Base-by-base conservation (phyloP, 2,329 filamentous ascomycete species). In the Juglanconis oblonga region DNA sequence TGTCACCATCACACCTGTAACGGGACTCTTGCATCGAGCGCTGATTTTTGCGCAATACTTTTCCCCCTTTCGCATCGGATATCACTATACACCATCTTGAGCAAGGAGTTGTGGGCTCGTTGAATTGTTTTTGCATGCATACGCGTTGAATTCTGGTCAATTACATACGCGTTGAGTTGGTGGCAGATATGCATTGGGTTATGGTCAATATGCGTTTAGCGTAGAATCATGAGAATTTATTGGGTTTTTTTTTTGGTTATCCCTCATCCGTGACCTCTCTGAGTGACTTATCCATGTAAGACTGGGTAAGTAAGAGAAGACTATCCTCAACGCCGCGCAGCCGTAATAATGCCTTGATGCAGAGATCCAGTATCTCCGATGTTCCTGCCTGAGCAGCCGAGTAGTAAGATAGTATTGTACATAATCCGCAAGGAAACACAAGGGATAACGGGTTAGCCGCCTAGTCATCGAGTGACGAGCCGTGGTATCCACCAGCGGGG, bases 301-400 rank as follows among this genome's bases (percentile, higher is more conserved):
- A 44, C 52, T 47, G 42, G 47, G 24, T 24, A 2, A 24, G 24
- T 24, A 24, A 52, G 52, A 44, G 33, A 35, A 45, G 29, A 35
- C 49, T n/a, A 51, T 36, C 61, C 54, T 52, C 36, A 47, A 63
- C 61, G 61, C 61, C 61, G 54, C 53, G 61, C 61, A 61, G 47
- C 61, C 61, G 52, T 61, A 57, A 48, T 38, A 50, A 60, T 61
- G 53, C 61, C 61, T 47, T 62, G 45, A 55, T 58, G 55, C 59
- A 47, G n/a, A 54, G 44, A 42, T 29, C 52, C 40, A n/a, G 38
- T 17, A 38, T 35, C 14, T 32, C 44, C 29, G n/a, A 17, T 24
- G n/a, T 5, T 49, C 17, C 48, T 42, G 13, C 45, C 31, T 45
- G 24, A 32, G 38, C 52, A 45, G 14, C 54, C 55, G 31, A 58